A percentile compares a stretch with the other conserved stretches of the same genome.
Evolutionary conservation across 1,284 basidiomycete genomes (phyloP).

Genomic region (Rhodotorula sp.): DNA sequence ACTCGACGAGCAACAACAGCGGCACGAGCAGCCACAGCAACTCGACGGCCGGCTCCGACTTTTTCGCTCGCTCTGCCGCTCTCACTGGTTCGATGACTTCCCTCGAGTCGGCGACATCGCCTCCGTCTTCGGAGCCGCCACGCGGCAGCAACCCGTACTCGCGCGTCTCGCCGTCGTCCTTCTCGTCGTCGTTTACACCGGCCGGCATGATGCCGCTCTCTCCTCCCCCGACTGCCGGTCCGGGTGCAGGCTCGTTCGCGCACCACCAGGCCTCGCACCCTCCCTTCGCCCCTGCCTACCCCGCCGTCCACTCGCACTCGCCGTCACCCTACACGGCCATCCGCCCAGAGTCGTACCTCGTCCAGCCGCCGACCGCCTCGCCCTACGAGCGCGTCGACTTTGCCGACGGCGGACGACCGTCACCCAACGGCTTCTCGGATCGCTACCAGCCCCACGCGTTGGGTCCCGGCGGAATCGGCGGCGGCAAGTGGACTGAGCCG

Average conservation of each 20-base stretch:
- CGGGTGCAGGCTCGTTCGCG: constrained; percentile 3
- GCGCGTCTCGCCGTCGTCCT: constrained; percentile 37
- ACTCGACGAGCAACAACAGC: constrained; percentile 11
- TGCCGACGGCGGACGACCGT: constrained; percentile 29
- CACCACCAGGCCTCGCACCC: constrained; percentile 15
- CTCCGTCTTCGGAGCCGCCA: neutral
- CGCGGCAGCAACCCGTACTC: constrained; percentile 28
- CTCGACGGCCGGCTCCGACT: constrained; percentile 2
- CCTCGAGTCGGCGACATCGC: neutral
- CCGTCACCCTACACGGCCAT: constrained; percentile 29
- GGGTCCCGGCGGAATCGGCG: neutral
- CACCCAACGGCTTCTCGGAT: neutral
- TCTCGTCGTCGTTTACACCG: constrained; percentile 25
- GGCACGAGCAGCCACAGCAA: constrained; percentile 6
- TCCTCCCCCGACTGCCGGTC: constrained; percentile 33
- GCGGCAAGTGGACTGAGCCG: constrained; percentile 12
- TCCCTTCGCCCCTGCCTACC: neutral
- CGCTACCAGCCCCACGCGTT: constrained; percentile 7
- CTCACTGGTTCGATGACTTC: neutral
- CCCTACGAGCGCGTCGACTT: constrained; percentile 38
- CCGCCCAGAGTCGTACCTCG: constrained; percentile 31
- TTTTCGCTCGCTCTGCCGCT: neutral
- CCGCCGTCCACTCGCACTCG: neutral
- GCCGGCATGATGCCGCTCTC: constrained; percentile 32
- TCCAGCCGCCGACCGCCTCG: constrained; percentile 22